Evolutionary conservation across 2,329 filamentous ascomycete species (phyloP), one percentile per base, ranked within the genome.

Genomic region (Neurospora crassa): DNA sequence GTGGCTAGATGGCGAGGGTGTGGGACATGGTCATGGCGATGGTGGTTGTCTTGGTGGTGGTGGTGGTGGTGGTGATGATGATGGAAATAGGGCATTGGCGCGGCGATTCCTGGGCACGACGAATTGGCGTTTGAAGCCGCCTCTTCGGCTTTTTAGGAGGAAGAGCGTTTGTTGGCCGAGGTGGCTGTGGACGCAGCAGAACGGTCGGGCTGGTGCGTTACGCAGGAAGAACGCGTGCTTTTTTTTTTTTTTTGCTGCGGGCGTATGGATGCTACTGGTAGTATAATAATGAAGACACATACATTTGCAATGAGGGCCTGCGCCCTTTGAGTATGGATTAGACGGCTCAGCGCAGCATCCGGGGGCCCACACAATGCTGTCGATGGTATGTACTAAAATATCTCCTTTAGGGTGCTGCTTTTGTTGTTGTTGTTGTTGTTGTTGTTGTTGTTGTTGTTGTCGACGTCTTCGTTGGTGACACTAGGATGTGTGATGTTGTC

Each of bases 261-360:
- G 69, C 47, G 37, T 67, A 29, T 40, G 53, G 24, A 34, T 34
- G 20, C 20, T 43, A 24, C 47, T 53, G 63, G 24, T 45, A 40
- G 34, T 43, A 37, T 41, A 69, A 34, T 24, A 67, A 40, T 63
- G 24, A 45, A 34, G 68, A 71, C 24, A 67, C 70, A 34, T 45
- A 71, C 71, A 71, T 70, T 69, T 45, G 53, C 34, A 41, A 41
- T 37, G 42, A 71, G 71, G 71, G 70, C 71, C 29, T 42, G 37
- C 68, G 70, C 70, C 70, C 70, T 71, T 43, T 43, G 37, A 37
- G 34, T 20, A 37, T 59, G 7, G 53, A 69, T 59, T 63, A 63
- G 53, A 63, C 53, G 16, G 53, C 53, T 63, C 53, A 29, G 53
- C 53, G 53, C 53, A 63, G 53, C 53, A 63, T 63, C 53, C 53